phyloP scores from a whole-genome alignment of 345 rosid species.

The Gossypium thurberi region DNA sequence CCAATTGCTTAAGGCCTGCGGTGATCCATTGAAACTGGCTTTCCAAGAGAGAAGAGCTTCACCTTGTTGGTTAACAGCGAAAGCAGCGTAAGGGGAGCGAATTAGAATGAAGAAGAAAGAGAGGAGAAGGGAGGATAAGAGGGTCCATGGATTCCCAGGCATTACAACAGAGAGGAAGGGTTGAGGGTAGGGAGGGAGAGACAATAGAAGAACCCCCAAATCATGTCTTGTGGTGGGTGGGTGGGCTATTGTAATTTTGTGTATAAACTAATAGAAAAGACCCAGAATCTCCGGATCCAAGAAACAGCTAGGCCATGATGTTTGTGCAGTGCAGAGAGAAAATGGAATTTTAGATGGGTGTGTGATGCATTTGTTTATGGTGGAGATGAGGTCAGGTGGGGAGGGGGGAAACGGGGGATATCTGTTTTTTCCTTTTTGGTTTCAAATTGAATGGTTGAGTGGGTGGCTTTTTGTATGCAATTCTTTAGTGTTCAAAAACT shows the following conservation, averaged over 20 bases:
- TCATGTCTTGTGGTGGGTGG: constrained; percentile 35
- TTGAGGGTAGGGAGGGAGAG: constrained; percentile 35
- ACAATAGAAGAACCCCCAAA: constrained; percentile 34
- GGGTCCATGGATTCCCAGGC: constrained; percentile 59
- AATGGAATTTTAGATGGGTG: constrained; percentile 37
- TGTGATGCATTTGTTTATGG: constrained; percentile 25
- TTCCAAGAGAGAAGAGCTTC: constrained; percentile 58
- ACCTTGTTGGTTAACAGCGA: constrained; percentile 48
- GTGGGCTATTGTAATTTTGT: constrained; percentile 15
- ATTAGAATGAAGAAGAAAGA: constrained; percentile 1
- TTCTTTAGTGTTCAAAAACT: not conserved
- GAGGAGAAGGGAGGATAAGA: constrained; percentile 22
- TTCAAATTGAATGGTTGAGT: constrained; percentile 18
- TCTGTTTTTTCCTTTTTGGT: constrained; percentile 23
- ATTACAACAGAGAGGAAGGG: constrained; percentile 31
- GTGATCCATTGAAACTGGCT: constrained; percentile 30
- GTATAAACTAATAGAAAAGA: constrained; percentile 28
- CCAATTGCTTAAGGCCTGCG: constrained; percentile 36
- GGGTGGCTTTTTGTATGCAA: constrained; percentile 19
- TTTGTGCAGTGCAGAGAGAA: constrained; percentile 29
- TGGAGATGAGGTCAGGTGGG: not conserved
- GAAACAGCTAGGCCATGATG: constrained; percentile 75
- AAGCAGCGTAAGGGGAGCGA: constrained; percentile 17
- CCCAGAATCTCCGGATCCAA: constrained; percentile 82
- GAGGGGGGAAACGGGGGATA: constrained; percentile 15